Base-by-base conservation (phyloP, 495 filamentous ascomycete genomes). In the Aspergillus homomorphus region DNA sequence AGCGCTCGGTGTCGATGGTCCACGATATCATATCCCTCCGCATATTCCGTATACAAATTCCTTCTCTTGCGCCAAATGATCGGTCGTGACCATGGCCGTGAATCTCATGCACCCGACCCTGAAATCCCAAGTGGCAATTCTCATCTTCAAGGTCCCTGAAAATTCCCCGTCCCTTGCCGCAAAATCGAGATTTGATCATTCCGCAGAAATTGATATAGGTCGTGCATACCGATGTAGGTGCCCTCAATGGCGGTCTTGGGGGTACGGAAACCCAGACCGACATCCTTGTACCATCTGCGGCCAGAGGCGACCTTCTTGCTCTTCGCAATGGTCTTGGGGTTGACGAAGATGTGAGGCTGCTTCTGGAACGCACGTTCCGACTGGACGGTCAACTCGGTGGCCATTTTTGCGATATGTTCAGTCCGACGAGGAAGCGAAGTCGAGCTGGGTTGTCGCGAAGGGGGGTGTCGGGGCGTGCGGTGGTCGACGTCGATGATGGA, bases 301-400 rank as follows among this genome's bases (percentile, higher is more conserved):
- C 89, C 89, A 85, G 95, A 92, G 72, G 90, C 91, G 65, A 82
- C 77, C 74, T 87, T 87, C 73, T 86, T 85, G 74, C 84, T 87
- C 86, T 96, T 97, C 76, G 89, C 87, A 79, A 88, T 85, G 66
- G 79, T 73, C 86, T 96, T 97, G 69, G 82, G 77, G 85, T 96
- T 96, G 73, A 89, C 84, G 89, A 97, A 98, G 85, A 99, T 96
- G 80, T 99, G 95, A 72, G 94, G 95, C 86, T 98, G 92, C 86
- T 96, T 96, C 78, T 96, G 92, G 88, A 87, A 96, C 82, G 92
- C 92, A 80, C 92, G 91, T 87, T 96, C 92, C 73, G 89, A 91
- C 85, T 96, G 92, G 77, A 96, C 92, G 76, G 88, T 96, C 80
- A 96, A 85, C 86, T 96, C 92, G 82, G 92, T 96, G 74, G 92